Conservation (phyloP, 805 yeast species). For the Candida ortonii region DNA sequence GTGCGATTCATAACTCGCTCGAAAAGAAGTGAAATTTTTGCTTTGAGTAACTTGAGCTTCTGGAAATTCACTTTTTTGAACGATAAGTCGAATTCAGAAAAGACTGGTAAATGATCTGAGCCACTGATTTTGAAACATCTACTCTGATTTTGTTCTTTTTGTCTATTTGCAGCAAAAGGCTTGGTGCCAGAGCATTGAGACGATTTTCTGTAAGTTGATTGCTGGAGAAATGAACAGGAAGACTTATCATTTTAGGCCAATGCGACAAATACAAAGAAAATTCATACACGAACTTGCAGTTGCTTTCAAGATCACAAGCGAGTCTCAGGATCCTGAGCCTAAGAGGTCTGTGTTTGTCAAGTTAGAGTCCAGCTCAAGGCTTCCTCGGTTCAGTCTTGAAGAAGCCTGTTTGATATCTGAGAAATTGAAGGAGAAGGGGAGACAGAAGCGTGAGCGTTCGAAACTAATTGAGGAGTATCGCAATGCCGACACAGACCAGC, state of each 20-base stretch:
- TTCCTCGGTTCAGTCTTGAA: slow-evolving; percentile 47
- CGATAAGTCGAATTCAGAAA: slow-evolving; percentile 33
- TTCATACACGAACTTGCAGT: slow-evolving; percentile 70
- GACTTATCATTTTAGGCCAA: slow-evolving; percentile 65
- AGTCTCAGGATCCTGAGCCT: slow-evolving; percentile 83
- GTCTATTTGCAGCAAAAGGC: slow-evolving; percentile 52
- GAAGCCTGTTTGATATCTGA: slow-evolving; percentile 40
- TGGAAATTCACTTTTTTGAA: slow-evolving; percentile 37
- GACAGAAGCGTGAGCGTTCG: slow-evolving; percentile 27
- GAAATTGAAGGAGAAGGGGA: slow-evolving; percentile 29
- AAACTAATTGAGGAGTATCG: slow-evolving; percentile 25
- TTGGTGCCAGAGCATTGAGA: slow-evolving; percentile 72
- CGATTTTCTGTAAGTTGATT: slow-evolving; percentile 47
- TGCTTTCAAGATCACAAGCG: slow-evolving; percentile 56
- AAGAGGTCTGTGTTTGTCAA: slow-evolving; percentile 66
- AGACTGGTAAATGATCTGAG: slow-evolving; percentile 60
- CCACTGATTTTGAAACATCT: no score
- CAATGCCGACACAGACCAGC: slow-evolving; percentile 19
- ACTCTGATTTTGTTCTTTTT: slow-evolving; percentile 44
- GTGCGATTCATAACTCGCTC: slow-evolving; percentile 22
- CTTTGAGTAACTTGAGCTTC: slow-evolving; percentile 34
- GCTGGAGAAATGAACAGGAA: slow-evolving; percentile 35
- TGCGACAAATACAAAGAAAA: slow-evolving; percentile 64
- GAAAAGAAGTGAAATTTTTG: slow-evolving; percentile 34
- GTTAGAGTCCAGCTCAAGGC: slow-evolving; percentile 27